Evolutionary conservation across 345 rosid species (phyloP), one percentile per base, ranked within the genome.

Genomic region (Toxicodendron radicans): DNA sequence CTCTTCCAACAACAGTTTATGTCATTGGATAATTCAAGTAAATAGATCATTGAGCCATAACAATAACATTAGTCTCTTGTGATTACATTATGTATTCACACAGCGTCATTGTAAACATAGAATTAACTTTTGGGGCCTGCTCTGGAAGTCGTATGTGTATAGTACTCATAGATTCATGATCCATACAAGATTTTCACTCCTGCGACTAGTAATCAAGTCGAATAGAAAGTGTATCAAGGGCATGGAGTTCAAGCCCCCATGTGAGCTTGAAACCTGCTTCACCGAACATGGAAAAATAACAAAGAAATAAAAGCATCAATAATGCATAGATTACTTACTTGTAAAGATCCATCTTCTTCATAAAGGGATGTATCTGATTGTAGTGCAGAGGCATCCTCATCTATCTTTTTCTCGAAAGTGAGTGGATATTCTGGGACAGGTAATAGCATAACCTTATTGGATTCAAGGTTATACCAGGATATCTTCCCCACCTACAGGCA

Each of bases 401-500:
- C 91, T 33, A 65, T 79, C 69, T 81, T 80, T 75, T 83, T 83
- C 77, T 84, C 84, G 10, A 77, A 75, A 79, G 71, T 74, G 53
- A 85, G 20, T 21, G 95, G 97, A 83, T 83, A 86, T 76, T 84
- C 95, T 38, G 86, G 79, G 70, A 92, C 95, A 38, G 86, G 89
- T 21, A 77, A 74, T 77, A 96, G 78, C 18, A 51, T 65, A 75
- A 92, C 78, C 79, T 70, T 88, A 79, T 84, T 87, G 62, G 95
- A 82, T 76, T 62, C 81, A 73, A 78, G 80, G 71, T 92, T 80
- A 82, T 82, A 93, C 33, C 38, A 18, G 73, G 91, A 82, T 78
- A 93, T 83, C 85, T 85, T 88, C 48, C 99, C 99, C 68, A 93
- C 95, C 99, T 93, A 78, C 78, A 74, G 64, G 67, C 54, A 63